These are phyloP conservation scores for Bondarzewia mesenterica DNA, from an alignment of 1,284 basidiomycete species.

Conservation along the genomic window DNA sequence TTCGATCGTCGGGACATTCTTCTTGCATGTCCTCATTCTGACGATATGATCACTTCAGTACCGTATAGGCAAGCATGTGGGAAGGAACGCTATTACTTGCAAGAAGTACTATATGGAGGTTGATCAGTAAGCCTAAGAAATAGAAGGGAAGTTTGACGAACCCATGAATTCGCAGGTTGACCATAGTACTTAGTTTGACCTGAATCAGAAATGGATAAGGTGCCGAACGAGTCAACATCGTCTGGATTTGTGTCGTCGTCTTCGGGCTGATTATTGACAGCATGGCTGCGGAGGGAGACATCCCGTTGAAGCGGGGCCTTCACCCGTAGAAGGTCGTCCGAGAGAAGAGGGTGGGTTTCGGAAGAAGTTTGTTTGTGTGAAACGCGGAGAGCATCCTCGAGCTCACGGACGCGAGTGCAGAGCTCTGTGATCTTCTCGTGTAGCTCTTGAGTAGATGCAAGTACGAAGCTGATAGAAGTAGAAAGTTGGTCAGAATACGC, in stretches of 20 bases:
- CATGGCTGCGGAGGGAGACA: slow-evolving; percentile 14
- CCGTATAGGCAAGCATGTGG: no score
- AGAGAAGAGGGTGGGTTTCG: slow-evolving; percentile 59
- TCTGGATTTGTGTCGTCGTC: slow-evolving; percentile 55
- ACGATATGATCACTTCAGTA: no score
- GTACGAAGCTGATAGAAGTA: slow-evolving; percentile 55
- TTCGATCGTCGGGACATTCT: slow-evolving; percentile 39
- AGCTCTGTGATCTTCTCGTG: slow-evolving; percentile 77
- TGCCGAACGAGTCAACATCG: slow-evolving; percentile 70
- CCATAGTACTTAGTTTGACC: slow-evolving; percentile 70
- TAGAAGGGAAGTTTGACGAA: slow-evolving; percentile 26
- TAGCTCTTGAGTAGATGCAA: slow-evolving; percentile 74
- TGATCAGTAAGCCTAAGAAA: slow-evolving; percentile 2
- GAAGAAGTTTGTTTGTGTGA: slow-evolving; percentile 51
- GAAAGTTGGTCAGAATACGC: slow-evolving; percentile 8
- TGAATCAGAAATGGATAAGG: slow-evolving; percentile 57
- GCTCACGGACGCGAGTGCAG: slow-evolving; percentile 61
- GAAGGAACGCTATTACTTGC: slow-evolving; percentile 35
- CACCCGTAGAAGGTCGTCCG: slow-evolving; percentile 61
- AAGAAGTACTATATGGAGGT: slow-evolving; percentile 52
- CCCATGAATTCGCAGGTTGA: slow-evolving; percentile 71
- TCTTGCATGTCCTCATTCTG: slow-evolving; percentile 57
- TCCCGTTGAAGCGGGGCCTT: slow-evolving; percentile 70
- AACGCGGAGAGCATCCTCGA: slow-evolving; percentile 63
- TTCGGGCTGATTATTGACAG: slow-evolving; percentile 9